Conservation (phyloP, 2,329 filamentous ascomycete species). For the Colletotrichum nymphaeae region DNA sequence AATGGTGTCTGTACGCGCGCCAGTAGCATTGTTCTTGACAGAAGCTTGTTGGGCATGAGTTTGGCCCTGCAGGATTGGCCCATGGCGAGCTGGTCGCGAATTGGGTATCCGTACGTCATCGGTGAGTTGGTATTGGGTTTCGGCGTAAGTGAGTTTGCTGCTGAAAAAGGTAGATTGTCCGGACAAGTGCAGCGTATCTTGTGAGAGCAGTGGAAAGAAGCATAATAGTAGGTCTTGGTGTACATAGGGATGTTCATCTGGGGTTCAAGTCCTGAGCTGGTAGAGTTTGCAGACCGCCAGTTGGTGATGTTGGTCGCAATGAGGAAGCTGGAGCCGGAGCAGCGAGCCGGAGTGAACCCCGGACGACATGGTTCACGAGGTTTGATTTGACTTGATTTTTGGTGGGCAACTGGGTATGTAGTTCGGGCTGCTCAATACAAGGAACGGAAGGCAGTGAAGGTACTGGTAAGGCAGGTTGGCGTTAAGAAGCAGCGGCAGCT, state of each 20-base stretch:
- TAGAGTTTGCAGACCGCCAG: slow-evolving; percentile 22
- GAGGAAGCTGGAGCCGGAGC: neutral
- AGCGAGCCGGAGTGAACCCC: slow-evolving; percentile 10
- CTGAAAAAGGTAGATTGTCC: neutral
- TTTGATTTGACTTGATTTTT: neutral
- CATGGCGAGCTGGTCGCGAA: neutral
- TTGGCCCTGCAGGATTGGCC: neutral
- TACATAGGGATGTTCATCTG: neutral
- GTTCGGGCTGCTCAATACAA: neutral
- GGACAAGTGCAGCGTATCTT: neutral
- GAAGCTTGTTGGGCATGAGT: slow-evolving; percentile 1
- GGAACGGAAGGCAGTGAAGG: neutral
- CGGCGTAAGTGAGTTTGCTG: neutral
- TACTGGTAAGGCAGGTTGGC: neutral
- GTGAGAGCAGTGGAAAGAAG: neutral
- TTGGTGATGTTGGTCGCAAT: slow-evolving; percentile 8
- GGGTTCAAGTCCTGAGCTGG: slow-evolving; percentile 1
- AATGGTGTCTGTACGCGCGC: slow-evolving; percentile 11
- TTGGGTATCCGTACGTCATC: slow-evolving; percentile 2
- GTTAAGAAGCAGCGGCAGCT: neutral
- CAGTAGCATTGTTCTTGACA: neutral
- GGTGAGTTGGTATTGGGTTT: neutral
- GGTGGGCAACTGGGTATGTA: neutral
- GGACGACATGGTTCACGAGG: neutral
- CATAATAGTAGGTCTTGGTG: neutral